phyloP scores from a whole-genome alignment of 345 rosid genomes.

The Pistacia atlantica region DNA sequence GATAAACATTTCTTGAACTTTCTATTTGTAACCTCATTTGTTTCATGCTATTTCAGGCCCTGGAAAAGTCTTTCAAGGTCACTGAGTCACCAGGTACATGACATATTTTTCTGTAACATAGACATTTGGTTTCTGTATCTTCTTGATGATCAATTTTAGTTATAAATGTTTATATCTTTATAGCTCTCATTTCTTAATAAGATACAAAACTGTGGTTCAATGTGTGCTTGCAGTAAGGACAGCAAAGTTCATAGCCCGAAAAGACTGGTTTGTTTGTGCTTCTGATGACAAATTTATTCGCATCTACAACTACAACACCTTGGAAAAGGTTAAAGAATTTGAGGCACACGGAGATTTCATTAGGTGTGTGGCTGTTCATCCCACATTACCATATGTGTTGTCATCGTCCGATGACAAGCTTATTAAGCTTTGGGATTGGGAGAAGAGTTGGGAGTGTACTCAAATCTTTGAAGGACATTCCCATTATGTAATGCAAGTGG shows the following conservation, averaged over 20 bases:
- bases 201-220: too few relatives aligned
- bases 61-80: conserved; percentile 90
- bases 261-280: too few relatives aligned
- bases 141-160: too few relatives aligned
- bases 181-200: too few relatives aligned
- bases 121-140: not conserved
- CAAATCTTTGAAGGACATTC: conserved; percentile 81
- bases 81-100: conserved; percentile 81
- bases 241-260: too few relatives aligned
- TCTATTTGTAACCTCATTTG: not conserved
- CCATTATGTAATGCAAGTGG: conserved; percentile 98
- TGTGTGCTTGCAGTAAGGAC: too few relatives aligned
- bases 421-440: conserved; percentile 93
- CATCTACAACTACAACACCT: conserved; percentile 88
- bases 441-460: conserved; percentile 73
- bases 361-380: conserved; percentile 80
- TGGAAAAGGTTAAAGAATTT: conserved; percentile 88
- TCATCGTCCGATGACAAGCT: conserved; percentile 84
- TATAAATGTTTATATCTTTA: too few relatives aligned
- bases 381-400: conserved; percentile 67
- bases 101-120: not conserved
- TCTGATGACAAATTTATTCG: conserved; percentile 72
- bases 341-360: conserved; percentile 91
- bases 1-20: not conserved
- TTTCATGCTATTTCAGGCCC: conserved; percentile 43